Evolutionary conservation across 2,329 filamentous ascomycete genomes (phyloP), one percentile per base, ranked within the genome.

Genomic region (Aspergillus fructus): DNA sequence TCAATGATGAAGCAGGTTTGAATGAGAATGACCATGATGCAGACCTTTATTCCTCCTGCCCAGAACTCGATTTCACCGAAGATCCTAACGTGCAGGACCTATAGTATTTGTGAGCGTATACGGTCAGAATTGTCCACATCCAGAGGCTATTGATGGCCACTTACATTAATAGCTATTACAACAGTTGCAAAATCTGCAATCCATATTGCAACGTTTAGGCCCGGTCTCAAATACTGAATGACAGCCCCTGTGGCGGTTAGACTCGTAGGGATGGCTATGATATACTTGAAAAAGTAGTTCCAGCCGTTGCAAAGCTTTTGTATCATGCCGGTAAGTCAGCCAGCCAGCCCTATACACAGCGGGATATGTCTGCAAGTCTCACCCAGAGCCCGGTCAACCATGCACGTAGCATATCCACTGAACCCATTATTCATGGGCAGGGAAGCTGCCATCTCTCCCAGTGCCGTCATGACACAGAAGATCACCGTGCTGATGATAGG

Each of bases 241-340:
- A 57, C 45, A 11, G 55, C n/a, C 2, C 58, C 54, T 3, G 58
- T 15, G 3, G 53, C 57, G 15, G 53, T 59, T 3, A 59, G 49
- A 17, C 50, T 56, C 11, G 42, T 59, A 11, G 57, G 34, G 19
- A 40, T 17, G 3, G 39, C n/a, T 8, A 56, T 42, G 7, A 43
- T 37, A 17, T 59, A 55, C 24, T 48, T 55, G 41, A 55, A 47
- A 34, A 59, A 59, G 17, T 60, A 60, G 23, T 57, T 57, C 58
- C 27, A 41, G 11, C 58, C 58, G 3, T 57, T 6, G 54, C 54
- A 30, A 60, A 59, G 7, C 52, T 59, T 30, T 11, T 11, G 27
- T 11, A 11, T 30, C 27, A 30, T 11, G 27, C 11, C 8, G 9
- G 27, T 8, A 9, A 24, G 24, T 7, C 24, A 24, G 5, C 24